A percentile compares a stretch with the other conserved stretches of the same genome.
Conservation (phyloP, 805 yeast species). For the Torulaspora quercuum region DNA sequence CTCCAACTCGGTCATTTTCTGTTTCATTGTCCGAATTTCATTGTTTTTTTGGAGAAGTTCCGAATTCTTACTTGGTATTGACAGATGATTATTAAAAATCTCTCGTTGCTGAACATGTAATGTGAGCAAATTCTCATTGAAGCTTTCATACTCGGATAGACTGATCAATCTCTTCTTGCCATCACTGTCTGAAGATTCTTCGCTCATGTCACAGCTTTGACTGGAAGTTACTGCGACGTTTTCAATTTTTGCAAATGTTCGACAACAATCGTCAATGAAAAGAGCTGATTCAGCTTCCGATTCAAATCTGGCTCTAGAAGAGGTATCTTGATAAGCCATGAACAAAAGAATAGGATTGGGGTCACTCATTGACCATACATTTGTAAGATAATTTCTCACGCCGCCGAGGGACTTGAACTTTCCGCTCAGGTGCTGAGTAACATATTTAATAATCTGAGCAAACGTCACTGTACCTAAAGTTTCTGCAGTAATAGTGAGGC, state of each 20-base stretch:
- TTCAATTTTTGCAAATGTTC: constrained; percentile 10
- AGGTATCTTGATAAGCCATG: constrained; percentile 9
- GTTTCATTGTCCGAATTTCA: constrained; percentile 59
- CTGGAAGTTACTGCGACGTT: constrained; percentile 2
- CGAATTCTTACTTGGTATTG: not conserved
- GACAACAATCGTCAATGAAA: constrained; percentile 14
- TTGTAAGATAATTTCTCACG: constrained; percentile 12
- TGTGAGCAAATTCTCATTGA: constrained; percentile 5
- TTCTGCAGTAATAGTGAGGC: constrained; percentile 5
- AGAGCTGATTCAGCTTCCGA: constrained; percentile 8
- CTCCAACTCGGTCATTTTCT: constrained; percentile 46
- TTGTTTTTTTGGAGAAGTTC: constrained; percentile 6
- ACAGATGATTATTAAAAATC: constrained; percentile 6
- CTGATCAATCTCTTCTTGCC: constrained; percentile 97
- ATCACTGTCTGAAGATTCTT: constrained; percentile 91
- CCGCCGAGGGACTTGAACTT: constrained; percentile 9
- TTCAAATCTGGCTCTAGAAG: constrained; percentile 4
- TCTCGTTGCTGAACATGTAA: constrained; percentile 25
- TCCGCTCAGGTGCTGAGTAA: constrained; percentile 12
- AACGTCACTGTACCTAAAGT: constrained; percentile 13
- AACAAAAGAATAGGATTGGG: constrained; percentile 13
- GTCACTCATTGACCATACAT: constrained; percentile 11
- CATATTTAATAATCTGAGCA: constrained; percentile 12
- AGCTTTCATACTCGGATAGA: constrained; percentile 75
- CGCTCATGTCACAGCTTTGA: not conserved